Base-by-base conservation (phyloP, 495 filamentous ascomycete genomes). In the Podospora didyma region DNA sequence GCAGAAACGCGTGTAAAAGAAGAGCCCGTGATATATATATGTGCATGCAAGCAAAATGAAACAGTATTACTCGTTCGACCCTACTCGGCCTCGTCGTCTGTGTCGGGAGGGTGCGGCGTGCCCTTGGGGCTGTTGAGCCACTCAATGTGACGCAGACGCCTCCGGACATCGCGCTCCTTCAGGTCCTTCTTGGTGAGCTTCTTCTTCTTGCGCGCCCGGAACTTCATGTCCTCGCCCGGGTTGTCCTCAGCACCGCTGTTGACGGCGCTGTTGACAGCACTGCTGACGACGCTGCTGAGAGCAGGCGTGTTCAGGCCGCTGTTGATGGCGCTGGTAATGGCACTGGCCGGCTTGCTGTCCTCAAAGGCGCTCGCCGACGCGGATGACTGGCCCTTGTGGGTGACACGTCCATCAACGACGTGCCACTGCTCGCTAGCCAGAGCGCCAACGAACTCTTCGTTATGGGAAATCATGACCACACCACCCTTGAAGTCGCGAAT, bases 401-500 rank as follows among this genome's bases (percentile, higher is more conserved):
- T 87, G 52, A 98, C 83, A 17, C 87, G 85, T 3, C 94, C 94
- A 61, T 91, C 89, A 59, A 84, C 86, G 55, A 98, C 87, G 74
- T 96, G 88, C 86, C 94, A 93, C 71, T 96, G 91, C 75, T 98
- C 94, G 20, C 87, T 86, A 68, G 93, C 92, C 11, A 98, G 85
- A 3, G 93, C 92, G 58, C 92, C 90, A 46, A 97, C 92, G 66
- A 98, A 98, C 70, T 98, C 95, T 65, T 96, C 89, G 83, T 97
- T 97, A 78, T 98, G 94, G 62, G 92, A 97, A 68, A 98, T 98
- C 88, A 98, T 96, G 58, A 97, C 89, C 2, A 97, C 95, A 69
- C 94, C 94, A 57, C 94, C 94, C 73, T 90, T 93, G 83, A 92
- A 98, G 68, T 98, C 94, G 60, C 91, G 89, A 68, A 98, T 97